Evolutionary conservation across 129 eudicot species (phyloP).

Genomic region (Oenanthe sinensis): DNA sequence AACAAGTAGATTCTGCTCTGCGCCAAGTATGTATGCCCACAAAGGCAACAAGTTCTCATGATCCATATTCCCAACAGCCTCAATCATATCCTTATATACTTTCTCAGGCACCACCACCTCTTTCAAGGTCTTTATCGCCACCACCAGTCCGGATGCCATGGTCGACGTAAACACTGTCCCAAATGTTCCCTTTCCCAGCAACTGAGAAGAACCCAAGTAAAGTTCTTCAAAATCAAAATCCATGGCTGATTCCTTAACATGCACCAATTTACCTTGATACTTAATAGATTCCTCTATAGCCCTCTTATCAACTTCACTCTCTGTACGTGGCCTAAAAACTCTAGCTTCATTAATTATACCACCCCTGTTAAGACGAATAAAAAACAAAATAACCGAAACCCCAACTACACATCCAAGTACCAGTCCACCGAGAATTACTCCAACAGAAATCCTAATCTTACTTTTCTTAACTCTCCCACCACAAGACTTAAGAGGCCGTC

Average conservation of each 20-base stretch:
- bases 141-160: background rate
- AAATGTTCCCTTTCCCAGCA: background rate
- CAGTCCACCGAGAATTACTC: background rate
- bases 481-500: background rate
- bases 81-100: background rate
- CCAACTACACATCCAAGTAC: too few species aligned
- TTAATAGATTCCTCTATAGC: background rate
- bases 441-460: background rate
- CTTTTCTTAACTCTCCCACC: background rate
- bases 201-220: background rate
- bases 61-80: too few species aligned
- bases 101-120: background rate
- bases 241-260: background rate
- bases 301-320: background rate
- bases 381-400: background rate
- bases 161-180: background rate
- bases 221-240: background rate
- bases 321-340: background rate
- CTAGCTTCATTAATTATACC: background rate
- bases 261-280: background rate
- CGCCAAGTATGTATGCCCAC: background rate
- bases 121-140: background rate
- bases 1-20: background rate
- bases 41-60: background rate
- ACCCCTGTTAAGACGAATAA: background rate